Conservation (phyloP, 108 stramenopile genomes). For the Cyclotella cryptica region DNA sequence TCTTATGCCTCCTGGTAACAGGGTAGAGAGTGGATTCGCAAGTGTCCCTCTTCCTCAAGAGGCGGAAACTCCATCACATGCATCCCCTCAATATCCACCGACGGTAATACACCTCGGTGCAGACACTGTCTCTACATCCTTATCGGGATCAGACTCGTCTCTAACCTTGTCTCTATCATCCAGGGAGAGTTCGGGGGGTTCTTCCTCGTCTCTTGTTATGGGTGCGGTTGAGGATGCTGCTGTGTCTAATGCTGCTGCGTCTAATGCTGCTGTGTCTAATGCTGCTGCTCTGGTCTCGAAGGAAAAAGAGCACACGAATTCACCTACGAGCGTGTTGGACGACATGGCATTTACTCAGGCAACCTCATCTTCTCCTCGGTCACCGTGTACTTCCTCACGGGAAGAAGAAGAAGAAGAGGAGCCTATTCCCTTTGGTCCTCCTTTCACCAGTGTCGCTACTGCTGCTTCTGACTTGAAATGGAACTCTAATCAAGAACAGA, state of each 20-base stretch:
- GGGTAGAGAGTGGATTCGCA: background rate
- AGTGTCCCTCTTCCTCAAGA: too few relatives aligned
- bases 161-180: background rate
- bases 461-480: background rate
- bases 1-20: background rate
- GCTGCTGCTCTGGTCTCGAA: background rate
- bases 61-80: too few relatives aligned
- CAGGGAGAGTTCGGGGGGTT: background rate
- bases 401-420: background rate
- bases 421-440: conserved; percentile 5
- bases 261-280: background rate
- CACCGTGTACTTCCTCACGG: background rate
- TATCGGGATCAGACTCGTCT: background rate
- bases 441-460: background rate
- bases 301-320: background rate
- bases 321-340: background rate
- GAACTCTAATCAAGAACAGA: background rate
- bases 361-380: background rate
- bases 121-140: background rate
- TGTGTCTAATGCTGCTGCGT: background rate
- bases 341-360: background rate
- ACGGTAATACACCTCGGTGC: background rate
- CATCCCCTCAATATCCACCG: background rate
- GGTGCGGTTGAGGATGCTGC: too few relatives aligned
- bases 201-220: background rate